These are phyloP conservation scores for Tolypocladium sp. DNA, from an alignment of 2,329 filamentous ascomycete species.

Conservation along the genomic window DNA sequence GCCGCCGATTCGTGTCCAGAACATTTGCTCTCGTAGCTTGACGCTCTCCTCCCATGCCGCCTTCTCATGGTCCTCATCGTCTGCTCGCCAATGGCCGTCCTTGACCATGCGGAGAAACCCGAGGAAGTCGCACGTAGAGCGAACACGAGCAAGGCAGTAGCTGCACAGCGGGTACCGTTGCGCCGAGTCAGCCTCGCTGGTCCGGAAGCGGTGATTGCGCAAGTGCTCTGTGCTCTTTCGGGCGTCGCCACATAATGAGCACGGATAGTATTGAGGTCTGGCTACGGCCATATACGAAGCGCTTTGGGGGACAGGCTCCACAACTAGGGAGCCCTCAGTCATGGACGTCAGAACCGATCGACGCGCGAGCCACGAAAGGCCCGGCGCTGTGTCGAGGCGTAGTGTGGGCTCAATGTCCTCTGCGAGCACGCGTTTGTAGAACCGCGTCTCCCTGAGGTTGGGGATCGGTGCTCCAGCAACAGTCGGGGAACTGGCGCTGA, in stretches of 20 bases:
- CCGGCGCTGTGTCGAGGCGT: constrained; percentile 79
- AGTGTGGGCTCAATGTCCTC: constrained; percentile 95
- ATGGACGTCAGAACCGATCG: constrained; percentile 77
- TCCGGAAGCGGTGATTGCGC: constrained; percentile 80
- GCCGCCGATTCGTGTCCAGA: constrained; percentile 88
- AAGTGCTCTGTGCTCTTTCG: constrained; percentile 62
- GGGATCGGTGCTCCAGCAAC: constrained; percentile 30
- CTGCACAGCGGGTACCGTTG: constrained; percentile 84
- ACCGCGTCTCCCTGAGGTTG: constrained; percentile 79
- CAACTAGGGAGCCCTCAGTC: constrained; percentile 74
- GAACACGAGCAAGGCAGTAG: constrained; percentile 75
- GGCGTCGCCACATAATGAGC: constrained; percentile 80
- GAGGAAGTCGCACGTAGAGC: constrained; percentile 86
- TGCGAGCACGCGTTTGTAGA: constrained; percentile 80
- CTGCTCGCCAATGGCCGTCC: constrained; percentile 83
- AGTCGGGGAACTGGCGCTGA: constrained; percentile 33
- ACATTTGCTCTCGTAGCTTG: constrained; percentile 85
- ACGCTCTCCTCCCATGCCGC: constrained; percentile 93
- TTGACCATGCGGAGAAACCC: constrained; percentile 86
- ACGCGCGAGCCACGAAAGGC: constrained; percentile 86
- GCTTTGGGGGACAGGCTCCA: constrained; percentile 71
- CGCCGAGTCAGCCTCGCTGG: constrained; percentile 76
- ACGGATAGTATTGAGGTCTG: constrained; percentile 54
- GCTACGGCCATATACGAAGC: constrained; percentile 38
- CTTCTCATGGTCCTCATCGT: constrained; percentile 75